Base-by-base conservation (phyloP, 345 rosid species). In the Camelina sativa region DNA sequence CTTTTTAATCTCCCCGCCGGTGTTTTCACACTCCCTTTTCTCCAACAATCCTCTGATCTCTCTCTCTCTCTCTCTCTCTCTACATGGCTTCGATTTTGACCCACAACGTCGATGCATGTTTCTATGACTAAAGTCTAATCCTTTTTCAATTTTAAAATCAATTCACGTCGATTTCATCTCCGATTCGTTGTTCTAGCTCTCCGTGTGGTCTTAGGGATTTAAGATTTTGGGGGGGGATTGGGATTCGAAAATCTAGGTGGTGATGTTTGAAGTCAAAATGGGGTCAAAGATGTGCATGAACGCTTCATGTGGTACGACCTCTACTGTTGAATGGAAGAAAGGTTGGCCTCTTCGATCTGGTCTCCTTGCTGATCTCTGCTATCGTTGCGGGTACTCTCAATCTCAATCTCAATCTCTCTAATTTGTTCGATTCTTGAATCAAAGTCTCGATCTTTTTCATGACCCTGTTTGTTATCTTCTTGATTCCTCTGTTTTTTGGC, bases 261-360 rank as follows among this genome's bases (percentile, higher is more conserved):
- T 65, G 11, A 59, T 51, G 69, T 66, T 70, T 67, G 37, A 41
- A 67, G 74, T 61, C 58, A 62, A 80, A 67, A 91, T 85, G 91
- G 88, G 82, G 75, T 69, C 86, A 78, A 89, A 83, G 91, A 83
- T 83, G 78, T 91, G 97, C 91, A 89, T 86, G 91, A 92, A 89
- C 85, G 77, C 83, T 11, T 82, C 82, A 4, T 90, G 96, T 72
- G 78, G 85, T 62, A 70, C 86, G 17, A 78, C 82, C 6, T 64
- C 73, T 17, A 81, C 85, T 69, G 82, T 30, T 47, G 89, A 89
- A 76, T 91, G 97, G 97, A 91, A 83, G 77, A 86, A 77, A 67
- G 98, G 96, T 1, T 93, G 97, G 98, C 86, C 83, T 73, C 76
- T 93, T 83, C 90, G 90, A 88, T 91, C 97, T 69, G 96, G 94